Base-by-base conservation (phyloP, 179 eudicot genomes). In the Kewa caespitosa region DNA sequence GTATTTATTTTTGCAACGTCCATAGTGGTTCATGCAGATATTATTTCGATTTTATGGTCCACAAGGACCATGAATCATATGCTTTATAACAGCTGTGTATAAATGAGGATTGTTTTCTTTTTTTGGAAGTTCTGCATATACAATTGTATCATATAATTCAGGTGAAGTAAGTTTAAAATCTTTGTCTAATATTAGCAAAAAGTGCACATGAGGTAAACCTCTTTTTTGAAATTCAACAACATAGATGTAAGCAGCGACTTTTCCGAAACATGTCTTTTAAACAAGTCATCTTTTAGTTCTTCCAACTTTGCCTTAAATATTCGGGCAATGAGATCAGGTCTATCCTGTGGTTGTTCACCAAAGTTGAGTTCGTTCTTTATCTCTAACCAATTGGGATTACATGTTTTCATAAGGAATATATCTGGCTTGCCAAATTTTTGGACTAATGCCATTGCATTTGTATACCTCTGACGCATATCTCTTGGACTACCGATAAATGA, bases 31-130 rank as follows among this genome's bases (percentile, higher is more conserved):
- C 59, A 52, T 52, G 59, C 59, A 52, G 4, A 52, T 23, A 52
- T 52, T 52, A 3, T 52, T 23, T n/a, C n/a, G n/a, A 5, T 52
- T 52, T 17, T 6, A 39, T 28, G 17, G 7, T 31, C 67, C 67
- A 20, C 67, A 62, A 8, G 67, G 67, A 1, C 67, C 38, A 36
- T 62, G 67, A 37, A 62, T 62, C 67, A 31, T 62, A 11, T 66
- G 52, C 12, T n/a, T 67, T 18, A 67, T 43, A 33, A 70, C 74
- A 0, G 14, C 4, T 0, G 28, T 13, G 37, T 70, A 36, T 52
- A 70, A 54, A 18, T 70, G 63, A 2, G 43, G 32, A 52, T 33
- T 33, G 23, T 10, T 2, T 33, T 22, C 63, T n/a, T 34, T 36
- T 4, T 70, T 25, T 1, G 74, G 63, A 4, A 70, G 11, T 20